Conservation (phyloP, 2,329 filamentous ascomycete genomes). For the Lojkania enalia region DNA sequence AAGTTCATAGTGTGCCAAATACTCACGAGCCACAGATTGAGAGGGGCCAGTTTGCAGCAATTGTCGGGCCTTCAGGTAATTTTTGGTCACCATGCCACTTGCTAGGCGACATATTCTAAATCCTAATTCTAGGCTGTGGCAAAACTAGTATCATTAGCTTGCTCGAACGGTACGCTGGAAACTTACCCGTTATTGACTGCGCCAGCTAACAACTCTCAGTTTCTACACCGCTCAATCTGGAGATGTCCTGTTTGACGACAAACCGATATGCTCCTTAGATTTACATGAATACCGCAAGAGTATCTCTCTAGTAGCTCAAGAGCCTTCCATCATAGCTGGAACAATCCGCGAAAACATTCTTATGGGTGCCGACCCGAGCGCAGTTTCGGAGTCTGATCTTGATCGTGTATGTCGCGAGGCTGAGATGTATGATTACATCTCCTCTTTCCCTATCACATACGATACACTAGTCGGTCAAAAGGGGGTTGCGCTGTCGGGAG, state of each 20-base stretch:
- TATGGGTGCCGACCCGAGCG: constrained; percentile 49
- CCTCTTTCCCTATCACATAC: constrained; percentile 18
- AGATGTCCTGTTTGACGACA: constrained; percentile 7
- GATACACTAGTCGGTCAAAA: constrained; percentile 14
- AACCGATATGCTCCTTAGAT: constrained; percentile 56
- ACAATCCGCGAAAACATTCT: constrained; percentile 86
- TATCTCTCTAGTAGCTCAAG: constrained; percentile 87
- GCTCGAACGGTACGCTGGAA: constrained; percentile 48
- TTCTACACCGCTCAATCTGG: constrained; percentile 15
- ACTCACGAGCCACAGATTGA: constrained; percentile 6
- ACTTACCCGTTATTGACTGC: too few species aligned
- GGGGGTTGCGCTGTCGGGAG: constrained; percentile 56
- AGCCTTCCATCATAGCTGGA: constrained; percentile 88
- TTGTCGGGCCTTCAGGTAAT: constrained; percentile 16
- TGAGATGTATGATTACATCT: constrained; percentile 23
- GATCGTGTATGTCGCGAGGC: constrained; percentile 24
- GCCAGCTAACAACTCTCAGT: constrained; percentile 1
- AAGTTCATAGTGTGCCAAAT: too few species aligned
- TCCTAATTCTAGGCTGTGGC: constrained; percentile 56
- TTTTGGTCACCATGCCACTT: background rate
- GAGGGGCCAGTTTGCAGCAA: constrained; percentile 19
- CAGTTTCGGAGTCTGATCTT: constrained; percentile 48
- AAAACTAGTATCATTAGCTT: constrained; percentile 69
- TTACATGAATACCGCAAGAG: constrained; percentile 79
- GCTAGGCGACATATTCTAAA: background rate